A percentile compares a stretch with the other conserved stretches of the same genome.
phyloP scores from a whole-genome alignment of 2,329 filamentous ascomycete species.

The Cladosporium sp. region DNA sequence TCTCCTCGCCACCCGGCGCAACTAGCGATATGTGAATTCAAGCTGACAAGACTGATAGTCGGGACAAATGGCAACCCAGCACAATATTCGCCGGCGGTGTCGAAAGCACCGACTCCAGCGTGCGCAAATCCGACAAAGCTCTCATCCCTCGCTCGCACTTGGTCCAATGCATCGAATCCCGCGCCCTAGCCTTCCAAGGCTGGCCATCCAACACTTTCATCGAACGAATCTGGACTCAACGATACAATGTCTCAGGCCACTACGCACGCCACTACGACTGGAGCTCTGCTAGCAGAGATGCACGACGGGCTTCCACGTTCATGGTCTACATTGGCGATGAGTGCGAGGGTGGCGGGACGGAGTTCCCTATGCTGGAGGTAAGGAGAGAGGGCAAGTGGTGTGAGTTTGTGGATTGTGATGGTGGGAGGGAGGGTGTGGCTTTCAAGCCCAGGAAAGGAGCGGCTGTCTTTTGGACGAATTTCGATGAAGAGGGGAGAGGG shows the following conservation, averaged over 20 bases:
- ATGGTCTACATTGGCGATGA: constrained; percentile 57
- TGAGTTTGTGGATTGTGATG: constrained; percentile 53
- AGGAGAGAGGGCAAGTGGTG: constrained; percentile 47
- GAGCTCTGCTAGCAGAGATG: constrained; percentile 34
- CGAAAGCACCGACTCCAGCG: constrained; percentile 44
- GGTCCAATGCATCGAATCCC: constrained; percentile 56
- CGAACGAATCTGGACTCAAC: constrained; percentile 58
- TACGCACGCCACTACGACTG: constrained; percentile 60
- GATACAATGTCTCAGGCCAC: constrained; percentile 55
- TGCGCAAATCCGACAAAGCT: constrained; percentile 53
- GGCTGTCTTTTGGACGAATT: constrained; percentile 61
- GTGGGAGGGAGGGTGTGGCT: constrained; percentile 44
- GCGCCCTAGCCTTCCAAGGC: constrained; percentile 57
- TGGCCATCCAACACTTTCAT: constrained; percentile 56
- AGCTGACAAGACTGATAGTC: constrained; percentile 19
- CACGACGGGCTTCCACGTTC: constrained; percentile 51
- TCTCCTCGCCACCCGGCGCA: background rate
- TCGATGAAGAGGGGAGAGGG: constrained; percentile 51
- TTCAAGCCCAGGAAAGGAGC: constrained; percentile 56
- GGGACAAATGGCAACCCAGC: constrained; percentile 49
- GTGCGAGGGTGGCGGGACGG: constrained; percentile 56
- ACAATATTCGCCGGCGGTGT: constrained; percentile 50
- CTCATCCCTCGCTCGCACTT: constrained; percentile 44
- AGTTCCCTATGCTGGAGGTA: constrained; percentile 52
- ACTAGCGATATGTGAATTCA: background rate